Evolutionary conservation across 805 yeast species (phyloP).

Genomic region (Teunomyces atbi): DNA sequence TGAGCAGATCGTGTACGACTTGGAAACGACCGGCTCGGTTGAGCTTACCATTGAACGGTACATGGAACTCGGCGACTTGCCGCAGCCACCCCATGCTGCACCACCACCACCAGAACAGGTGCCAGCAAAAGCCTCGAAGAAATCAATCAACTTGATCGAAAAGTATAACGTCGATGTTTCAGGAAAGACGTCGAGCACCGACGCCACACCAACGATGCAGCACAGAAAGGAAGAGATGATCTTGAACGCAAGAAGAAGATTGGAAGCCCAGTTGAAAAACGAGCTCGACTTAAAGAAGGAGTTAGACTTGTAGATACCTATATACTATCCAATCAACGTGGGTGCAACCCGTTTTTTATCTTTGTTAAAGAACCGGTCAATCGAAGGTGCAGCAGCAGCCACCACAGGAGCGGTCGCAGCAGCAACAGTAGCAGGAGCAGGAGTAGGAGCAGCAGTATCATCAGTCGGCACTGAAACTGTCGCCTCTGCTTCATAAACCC

Average conservation of each 20-base stretch:
- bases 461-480: background rate
- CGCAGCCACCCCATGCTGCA: constrained; percentile 48
- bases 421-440: background rate
- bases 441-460: background rate
- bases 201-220: constrained; percentile 16
- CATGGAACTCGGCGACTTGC: constrained; percentile 59
- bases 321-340: constrained; percentile 11
- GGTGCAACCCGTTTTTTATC: constrained; percentile 23
- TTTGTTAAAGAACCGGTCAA: constrained; percentile 2
- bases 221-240: constrained; percentile 41
- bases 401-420: background rate
- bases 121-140: background rate
- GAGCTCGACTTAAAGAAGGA: constrained; percentile 15
- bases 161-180: constrained; percentile 41
- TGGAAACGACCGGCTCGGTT: constrained; percentile 76
- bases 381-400: background rate
- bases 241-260: constrained; percentile 43
- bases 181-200: constrained; percentile 5
- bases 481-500: constrained; percentile 15
- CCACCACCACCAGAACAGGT: constrained; percentile 7
- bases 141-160: constrained; percentile 28
- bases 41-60: constrained; percentile 75
- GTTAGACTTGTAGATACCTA: background rate
- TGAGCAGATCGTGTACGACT: constrained; percentile 70
- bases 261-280: constrained; percentile 40